Evolutionary conservation across 2,329 filamentous ascomycete species (phyloP).

Genomic region (Xylariaceae sp.): DNA sequence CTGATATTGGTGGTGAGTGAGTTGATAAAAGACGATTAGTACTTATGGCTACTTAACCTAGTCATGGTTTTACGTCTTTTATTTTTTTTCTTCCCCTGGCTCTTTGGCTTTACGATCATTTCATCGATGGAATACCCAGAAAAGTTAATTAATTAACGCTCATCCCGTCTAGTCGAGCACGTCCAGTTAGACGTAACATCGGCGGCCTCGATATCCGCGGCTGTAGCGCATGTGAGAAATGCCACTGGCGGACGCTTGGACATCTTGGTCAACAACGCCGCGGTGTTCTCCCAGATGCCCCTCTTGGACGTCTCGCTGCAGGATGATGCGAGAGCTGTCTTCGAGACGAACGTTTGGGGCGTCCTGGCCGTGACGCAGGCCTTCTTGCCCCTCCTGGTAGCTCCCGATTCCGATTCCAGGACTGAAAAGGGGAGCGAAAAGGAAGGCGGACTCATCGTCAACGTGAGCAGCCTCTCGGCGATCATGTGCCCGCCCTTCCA

Average conservation of each 20-base stretch:
- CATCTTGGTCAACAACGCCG: slow-evolving; percentile 27
- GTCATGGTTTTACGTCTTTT: too few species aligned
- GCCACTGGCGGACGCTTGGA: slow-evolving; percentile 17
- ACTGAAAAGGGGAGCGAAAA: too few species aligned
- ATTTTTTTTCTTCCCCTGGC: too few species aligned
- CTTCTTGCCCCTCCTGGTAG: slow-evolving; percentile 27
- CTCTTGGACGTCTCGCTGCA: slow-evolving; percentile 21
- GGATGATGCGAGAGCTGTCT: slow-evolving; percentile 16
- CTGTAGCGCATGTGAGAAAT: slow-evolving; percentile 8
- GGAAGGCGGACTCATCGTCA: not conserved
- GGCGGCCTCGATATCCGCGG: slow-evolving; percentile 21
- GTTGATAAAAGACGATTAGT: too few species aligned
- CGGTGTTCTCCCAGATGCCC: slow-evolving; percentile 20
- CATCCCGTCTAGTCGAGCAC: slow-evolving; percentile 16
- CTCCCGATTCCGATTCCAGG: too few species aligned
- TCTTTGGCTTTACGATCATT: too few species aligned
- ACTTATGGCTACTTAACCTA: too few species aligned
- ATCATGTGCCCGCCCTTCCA: slow-evolving; percentile 4
- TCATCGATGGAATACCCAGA: too few species aligned
- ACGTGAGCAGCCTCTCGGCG: not conserved
- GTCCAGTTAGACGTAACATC: slow-evolving; percentile 29
- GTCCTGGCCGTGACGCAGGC: slow-evolving; percentile 30
- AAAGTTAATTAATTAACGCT: too few species aligned
- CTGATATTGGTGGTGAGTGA: slow-evolving; percentile 14
- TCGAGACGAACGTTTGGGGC: slow-evolving; percentile 28